Base-by-base conservation (phyloP, 2,329 filamentous ascomycete genomes). In the Colletotrichum graminicola region DNA sequence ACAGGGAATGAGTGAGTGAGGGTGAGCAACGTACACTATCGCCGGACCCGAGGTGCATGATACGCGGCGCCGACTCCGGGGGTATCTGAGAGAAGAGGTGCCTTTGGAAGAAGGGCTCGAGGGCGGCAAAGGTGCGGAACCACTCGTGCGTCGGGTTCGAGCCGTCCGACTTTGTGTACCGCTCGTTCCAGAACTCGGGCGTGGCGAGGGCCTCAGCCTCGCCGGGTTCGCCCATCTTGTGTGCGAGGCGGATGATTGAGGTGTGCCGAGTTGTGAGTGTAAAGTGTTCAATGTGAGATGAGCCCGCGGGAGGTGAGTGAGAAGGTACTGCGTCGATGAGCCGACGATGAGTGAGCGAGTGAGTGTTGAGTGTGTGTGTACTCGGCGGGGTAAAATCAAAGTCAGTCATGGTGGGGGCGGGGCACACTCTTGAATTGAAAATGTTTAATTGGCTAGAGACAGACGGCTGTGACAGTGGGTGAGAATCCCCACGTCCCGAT, bases 31-130 rank as follows among this genome's bases (percentile, higher is more conserved):
- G 49, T 76, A 89, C 88, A 76, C 87, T 90, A 74, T 90, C 87
- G 10, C 88, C 88, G 11, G 84, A 88, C 0, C 88, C 88, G 5
- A 90, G 79, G 77, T 90, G 88, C 18, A 90, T 75, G n/a, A 90
- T 84, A 14, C 77, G 71, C 0, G 84, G 84, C 0, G 78, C 73
- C 0, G 81, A 72, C 12, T 71, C 72, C 21, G 76, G 75, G 0
- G 75, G 69, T 1, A 73, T 66, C 1, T 34, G 43, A 8, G 77
- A 62, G 65, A 87, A 85, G 23, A 89, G 78, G 73, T 84, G 79
- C 18, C 74, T 76, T 32, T 78, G 72, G 52, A 89, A 82, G 72
- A 88, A 89, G 0, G 81, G 79, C 69, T 84, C 79, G 1, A 90
- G 79, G 8, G 85, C 82, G 0, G 76, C 69, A 73, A 85, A 90